Evolutionary conservation across 1,139 yeast species (phyloP).

Genomic region (Yamadazyma songkhlaensis): DNA sequence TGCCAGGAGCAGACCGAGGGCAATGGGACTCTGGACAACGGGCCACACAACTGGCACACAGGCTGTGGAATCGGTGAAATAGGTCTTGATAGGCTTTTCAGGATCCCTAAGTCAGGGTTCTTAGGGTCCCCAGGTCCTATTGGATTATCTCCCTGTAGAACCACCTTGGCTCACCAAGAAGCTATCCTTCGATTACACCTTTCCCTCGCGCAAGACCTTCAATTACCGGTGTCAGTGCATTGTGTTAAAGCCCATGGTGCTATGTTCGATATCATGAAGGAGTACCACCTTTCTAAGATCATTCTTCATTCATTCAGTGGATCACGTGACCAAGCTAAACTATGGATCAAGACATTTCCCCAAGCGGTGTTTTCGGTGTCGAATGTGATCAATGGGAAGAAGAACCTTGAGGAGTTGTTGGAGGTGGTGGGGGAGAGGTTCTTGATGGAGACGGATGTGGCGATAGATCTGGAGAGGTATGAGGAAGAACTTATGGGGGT

Average conservation of each 20-base stretch:
- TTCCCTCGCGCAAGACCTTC: slow-evolving; percentile 45
- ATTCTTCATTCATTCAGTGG: slow-evolving; percentile 89
- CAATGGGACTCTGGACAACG: no score
- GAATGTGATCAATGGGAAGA: slow-evolving; percentile 52
- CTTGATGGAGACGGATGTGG: slow-evolving; percentile 37
- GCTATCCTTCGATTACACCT: slow-evolving; percentile 50
- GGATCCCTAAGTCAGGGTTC: no score
- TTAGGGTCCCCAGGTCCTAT: no score
- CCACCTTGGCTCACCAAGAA: slow-evolving; percentile 63
- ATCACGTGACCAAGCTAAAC: slow-evolving; percentile 58
- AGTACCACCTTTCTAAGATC: slow-evolving; percentile 31
- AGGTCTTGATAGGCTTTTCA: slow-evolving; percentile 77
- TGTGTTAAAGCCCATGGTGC: slow-evolving; percentile 77
- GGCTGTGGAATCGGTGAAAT: slow-evolving; percentile 76
- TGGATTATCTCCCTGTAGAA: slow-evolving; percentile 45
- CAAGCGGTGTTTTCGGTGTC: slow-evolving; percentile 57
- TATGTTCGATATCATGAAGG: slow-evolving; percentile 44
- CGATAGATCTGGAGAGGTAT: slow-evolving; percentile 28
- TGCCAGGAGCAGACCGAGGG: no score
- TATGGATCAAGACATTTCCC: slow-evolving; percentile 45
- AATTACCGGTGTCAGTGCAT: slow-evolving; percentile 69
- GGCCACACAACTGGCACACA: no score
- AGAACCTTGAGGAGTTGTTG: slow-evolving; percentile 15
- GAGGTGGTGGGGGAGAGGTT: slow-evolving; percentile 18
- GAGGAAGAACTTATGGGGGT: slow-evolving; percentile 18